phyloP scores from a whole-genome alignment of 768 basidiomycete genomes.

The Pholiota molesta region DNA sequence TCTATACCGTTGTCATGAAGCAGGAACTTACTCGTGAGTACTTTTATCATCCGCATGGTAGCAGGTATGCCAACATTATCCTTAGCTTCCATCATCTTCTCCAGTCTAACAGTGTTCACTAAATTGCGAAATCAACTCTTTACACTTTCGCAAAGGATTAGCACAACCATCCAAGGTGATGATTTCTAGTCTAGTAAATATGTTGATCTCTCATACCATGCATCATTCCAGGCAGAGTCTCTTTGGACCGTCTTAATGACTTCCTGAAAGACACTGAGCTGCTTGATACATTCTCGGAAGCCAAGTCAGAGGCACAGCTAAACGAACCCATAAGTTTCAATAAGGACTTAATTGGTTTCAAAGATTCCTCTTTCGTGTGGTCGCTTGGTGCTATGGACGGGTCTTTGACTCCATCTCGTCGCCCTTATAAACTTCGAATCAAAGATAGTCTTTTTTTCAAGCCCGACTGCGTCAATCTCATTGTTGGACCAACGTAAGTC shows the following conservation, averaged over 20 bases:
- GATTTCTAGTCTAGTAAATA: neutral
- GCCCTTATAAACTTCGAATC: conserved; percentile 52
- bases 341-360: conserved; percentile 48
- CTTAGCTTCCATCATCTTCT: conserved; percentile 6
- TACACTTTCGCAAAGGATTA: neutral
- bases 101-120: conserved; percentile 5
- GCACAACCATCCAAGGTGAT: neutral
- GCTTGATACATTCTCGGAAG: neutral
- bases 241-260: conserved; percentile 4
- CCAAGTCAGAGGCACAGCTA: conserved; percentile 16
- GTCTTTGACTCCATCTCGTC: conserved; percentile 39
- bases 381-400: conserved; percentile 26
- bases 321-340: neutral
- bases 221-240: conserved; percentile 3
- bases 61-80: neutral
- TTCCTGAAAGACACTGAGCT: conserved; percentile 7
- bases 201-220: neutral
- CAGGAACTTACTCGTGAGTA: conserved; percentile 5
- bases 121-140: neutral
- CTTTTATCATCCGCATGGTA: neutral
- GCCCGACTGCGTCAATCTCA: conserved; percentile 52
- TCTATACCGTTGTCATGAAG: conserved; percentile 7
- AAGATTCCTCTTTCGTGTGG: conserved; percentile 59
- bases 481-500: conserved; percentile 55
- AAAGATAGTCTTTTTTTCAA: conserved; percentile 60